Base-by-base conservation (phyloP, 768 basidiomycete species). In the Boletus reticuloceps region DNA sequence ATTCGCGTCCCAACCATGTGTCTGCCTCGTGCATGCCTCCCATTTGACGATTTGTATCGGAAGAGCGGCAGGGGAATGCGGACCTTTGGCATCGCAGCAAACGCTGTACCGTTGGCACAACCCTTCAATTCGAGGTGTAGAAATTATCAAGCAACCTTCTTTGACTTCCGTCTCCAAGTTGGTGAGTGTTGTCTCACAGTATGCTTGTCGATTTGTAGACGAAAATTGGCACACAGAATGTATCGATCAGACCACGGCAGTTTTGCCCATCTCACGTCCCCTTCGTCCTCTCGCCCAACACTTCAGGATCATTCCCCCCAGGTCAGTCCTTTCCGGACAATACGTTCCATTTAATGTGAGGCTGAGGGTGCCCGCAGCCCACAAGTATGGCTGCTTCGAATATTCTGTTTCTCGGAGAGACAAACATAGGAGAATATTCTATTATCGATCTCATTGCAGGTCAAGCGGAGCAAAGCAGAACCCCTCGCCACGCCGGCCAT, bases 341-440 rank as follows among this genome's bases (percentile, higher is more conserved):
- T 44, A 0, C 6, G 2, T 44, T 37, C 22, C 32, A 43, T 42
- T n/a, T 10, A 16, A 44, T 50, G 9, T 12, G 11, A 47, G 8
- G 38, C 48, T 67, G 19, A 67, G 40, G 16, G 27, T 36, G 7
- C 43, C 22, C 32, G 32, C 38, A 67, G 67, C 34, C 43, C 41
- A 41, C 32, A 34, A 43, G 32, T 20, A 48, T 51, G 32, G n/a
- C 41, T 3, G 20, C 50, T 43, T 53, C 57, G 19, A 61, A 67
- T 46, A 41, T 67, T 31, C 19, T 67, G 6, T 56, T 67, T 46
- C 32, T 67, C 3, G 66, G 64, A 31, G 66, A 66, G 50, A 68
- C 57, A n/a, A 39, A 39, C 40, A 50, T 58, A 3, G 61, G 57
- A 32, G 52, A 60, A 17, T 17, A 19, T 50, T 68, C 61, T 51